These are phyloP conservation scores for Alternaria incomplexa DNA, from an alignment of 2,329 filamentous ascomycete species.

Conservation along the genomic window DNA sequence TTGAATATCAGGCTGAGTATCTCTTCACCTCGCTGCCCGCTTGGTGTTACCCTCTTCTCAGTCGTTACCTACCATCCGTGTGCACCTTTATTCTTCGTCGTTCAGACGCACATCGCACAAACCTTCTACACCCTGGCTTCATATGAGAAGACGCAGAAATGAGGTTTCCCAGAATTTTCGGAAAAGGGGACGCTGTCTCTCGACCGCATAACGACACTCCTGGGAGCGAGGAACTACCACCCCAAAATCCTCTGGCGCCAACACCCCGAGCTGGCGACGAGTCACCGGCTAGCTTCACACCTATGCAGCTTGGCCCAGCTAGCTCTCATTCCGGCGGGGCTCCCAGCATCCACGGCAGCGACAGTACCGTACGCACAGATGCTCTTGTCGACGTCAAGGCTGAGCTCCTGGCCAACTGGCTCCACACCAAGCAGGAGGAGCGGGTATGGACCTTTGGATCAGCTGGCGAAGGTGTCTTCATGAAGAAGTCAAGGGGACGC, in stretches of 20 bases:
- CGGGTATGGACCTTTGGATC: slow-evolving; percentile 57
- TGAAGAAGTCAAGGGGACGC: slow-evolving; percentile 59
- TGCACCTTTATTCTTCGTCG: neutral
- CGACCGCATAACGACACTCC: neutral
- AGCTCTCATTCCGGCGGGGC: neutral
- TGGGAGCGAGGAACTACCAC: neutral
- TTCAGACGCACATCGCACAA: neutral
- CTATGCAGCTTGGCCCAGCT: slow-evolving; percentile 3
- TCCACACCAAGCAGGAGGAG: slow-evolving; percentile 67
- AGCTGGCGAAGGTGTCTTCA: slow-evolving; percentile 60
- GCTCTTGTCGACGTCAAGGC: slow-evolving; percentile 61
- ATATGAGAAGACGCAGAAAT: neutral
- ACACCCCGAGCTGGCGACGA: neutral
- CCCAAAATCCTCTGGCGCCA: neutral
- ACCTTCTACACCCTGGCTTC: neutral
- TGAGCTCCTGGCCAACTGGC: slow-evolving; percentile 69
- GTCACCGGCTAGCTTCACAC: slow-evolving; percentile 8
- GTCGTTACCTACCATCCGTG: neutral
- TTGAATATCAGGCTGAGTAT: neutral
- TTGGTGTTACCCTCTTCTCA: neutral
- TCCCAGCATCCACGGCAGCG: neutral
- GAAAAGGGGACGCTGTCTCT: neutral
- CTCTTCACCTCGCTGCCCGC: neutral
- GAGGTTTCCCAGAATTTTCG: neutral
- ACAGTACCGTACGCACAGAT: slow-evolving; percentile 36